Evolutionary conservation across 306 rosid genomes (phyloP), one percentile per base, ranked within the genome.

Genomic region (Pyrus bretschneideri): DNA sequence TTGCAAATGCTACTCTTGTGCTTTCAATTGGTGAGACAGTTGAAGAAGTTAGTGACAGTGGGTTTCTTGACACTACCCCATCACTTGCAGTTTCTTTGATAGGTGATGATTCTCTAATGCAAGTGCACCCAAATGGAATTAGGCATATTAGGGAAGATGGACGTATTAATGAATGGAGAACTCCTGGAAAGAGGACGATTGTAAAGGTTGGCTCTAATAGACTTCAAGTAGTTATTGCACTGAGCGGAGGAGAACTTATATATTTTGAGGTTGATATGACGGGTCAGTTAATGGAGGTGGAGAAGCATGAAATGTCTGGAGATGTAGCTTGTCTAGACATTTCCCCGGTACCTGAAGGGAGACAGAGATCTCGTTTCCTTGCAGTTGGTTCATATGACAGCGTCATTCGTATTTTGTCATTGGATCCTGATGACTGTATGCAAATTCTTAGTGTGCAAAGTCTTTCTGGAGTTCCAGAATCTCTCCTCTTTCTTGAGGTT

Each of bases 111-210:
- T 92, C 97, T 78, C 97, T 95, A 67, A 92, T 95, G 97, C 99
- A 95, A 86, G 99, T 95, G 84, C 99, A 95, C 81, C 99, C 99
- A 19, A 95, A 91, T 88, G 99, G 99, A 70, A 95, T 95, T 70
- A 88, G 97, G 86, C 99, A 92, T 80, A 95, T 95, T n/a, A 95
- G 99, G 93, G 97, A 91, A 89, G 93, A 91, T 82, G 97, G 99
- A 35, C 96, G 98, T 83, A 85, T 92, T 66, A 92, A 91, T 87
- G 99, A 95, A 72, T 95, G 99, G 98, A 91, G 96, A 84, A 91
- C 99, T 61, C 97, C 98, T n/a, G 97, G 96, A 21, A 95, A 92
- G 91, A 95, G 96, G 84, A 90, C 96, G 1, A 92, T 92, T 79
- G 87, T 91, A 35, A 91, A 89, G 80, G 99, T 95, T 70, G 96